Evolutionary conservation across 768 basidiomycete species (phyloP).

Genomic region (Flagelloscypha sp.): DNA sequence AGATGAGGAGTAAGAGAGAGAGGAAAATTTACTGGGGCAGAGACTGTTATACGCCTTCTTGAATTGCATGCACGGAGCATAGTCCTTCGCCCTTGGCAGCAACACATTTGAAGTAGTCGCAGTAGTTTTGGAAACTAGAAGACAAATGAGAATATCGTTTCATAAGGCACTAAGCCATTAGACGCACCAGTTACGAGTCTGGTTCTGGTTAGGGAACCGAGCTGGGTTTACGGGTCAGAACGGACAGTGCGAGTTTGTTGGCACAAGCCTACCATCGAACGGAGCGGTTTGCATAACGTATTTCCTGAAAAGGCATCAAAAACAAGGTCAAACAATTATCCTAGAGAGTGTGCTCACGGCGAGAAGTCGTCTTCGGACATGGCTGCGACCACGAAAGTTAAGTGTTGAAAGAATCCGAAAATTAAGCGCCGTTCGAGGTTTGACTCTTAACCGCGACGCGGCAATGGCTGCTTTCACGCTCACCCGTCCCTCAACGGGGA

Average conservation of each 20-base stretch:
- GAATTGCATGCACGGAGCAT: conserved; percentile 98
- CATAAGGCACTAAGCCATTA: background rate
- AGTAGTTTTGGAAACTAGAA: conserved; percentile 88
- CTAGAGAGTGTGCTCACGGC: no score
- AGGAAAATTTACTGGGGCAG: conserved; percentile 79
- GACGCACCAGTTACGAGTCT: conserved; percentile 89
- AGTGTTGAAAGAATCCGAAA: no score
- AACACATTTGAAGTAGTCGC: conserved; percentile 97
- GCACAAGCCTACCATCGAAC: conserved; percentile 65
- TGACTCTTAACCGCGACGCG: no score
- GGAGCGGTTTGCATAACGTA: conserved; percentile 89
- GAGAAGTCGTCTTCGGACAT: no score
- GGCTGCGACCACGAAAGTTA: no score
- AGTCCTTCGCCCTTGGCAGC: conserved; percentile 97
- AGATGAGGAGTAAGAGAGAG: conserved; percentile 4
- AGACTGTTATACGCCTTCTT: conserved; percentile 91
- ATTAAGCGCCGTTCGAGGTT: no score
- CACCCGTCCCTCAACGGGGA: no score
- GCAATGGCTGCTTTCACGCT: no score
- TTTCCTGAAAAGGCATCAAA: conserved; percentile 44
- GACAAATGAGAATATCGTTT: conserved; percentile 1
- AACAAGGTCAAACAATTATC: conserved; percentile 2
- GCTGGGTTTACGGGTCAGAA: conserved; percentile 34
- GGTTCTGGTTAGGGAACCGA: conserved; percentile 86
- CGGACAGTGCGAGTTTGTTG: conserved; percentile 1